Evolutionary conservation across 78 protist species (phyloP).

Genomic region (Cavenderia fasciculata): DNA sequence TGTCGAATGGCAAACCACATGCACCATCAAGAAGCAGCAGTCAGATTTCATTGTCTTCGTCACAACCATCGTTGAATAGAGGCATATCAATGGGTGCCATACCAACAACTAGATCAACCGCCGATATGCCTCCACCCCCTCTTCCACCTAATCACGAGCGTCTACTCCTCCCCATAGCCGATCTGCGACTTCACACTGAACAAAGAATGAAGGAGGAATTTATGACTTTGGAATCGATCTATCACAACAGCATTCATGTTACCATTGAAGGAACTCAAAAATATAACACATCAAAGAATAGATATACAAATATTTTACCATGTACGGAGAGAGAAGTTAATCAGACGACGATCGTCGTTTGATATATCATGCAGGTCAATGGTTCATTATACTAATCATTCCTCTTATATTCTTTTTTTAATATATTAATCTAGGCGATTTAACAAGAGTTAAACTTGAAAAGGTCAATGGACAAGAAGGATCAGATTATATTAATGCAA

Average conservation of each 20-base stretch:
- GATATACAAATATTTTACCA: conserved; percentile 85
- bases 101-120: conserved; percentile 19
- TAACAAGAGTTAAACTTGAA: conserved; percentile 67
- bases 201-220: not conserved
- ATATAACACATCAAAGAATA: conserved; percentile 75
- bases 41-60: conserved; percentile 14
- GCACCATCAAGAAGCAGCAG: conserved; percentile 5
- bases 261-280: conserved; percentile 56
- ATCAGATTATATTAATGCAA: conserved; percentile 89
- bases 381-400: not conserved
- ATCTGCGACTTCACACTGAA: not conserved
- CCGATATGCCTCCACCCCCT: not conserved
- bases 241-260: not conserved
- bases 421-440: conserved; percentile 14
- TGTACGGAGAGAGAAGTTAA: no score
- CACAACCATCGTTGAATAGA: conserved; percentile 18
- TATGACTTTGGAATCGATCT: not conserved
- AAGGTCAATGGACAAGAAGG: conserved; percentile 37
- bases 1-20: not conserved
- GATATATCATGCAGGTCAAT: not conserved
- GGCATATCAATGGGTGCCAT: conserved; percentile 39
- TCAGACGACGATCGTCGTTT: no score
- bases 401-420: not conserved
- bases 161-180: not conserved
- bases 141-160: not conserved